phyloP scores from a whole-genome alignment of 139 green algal species.

The Coelastrella sp. region DNA sequence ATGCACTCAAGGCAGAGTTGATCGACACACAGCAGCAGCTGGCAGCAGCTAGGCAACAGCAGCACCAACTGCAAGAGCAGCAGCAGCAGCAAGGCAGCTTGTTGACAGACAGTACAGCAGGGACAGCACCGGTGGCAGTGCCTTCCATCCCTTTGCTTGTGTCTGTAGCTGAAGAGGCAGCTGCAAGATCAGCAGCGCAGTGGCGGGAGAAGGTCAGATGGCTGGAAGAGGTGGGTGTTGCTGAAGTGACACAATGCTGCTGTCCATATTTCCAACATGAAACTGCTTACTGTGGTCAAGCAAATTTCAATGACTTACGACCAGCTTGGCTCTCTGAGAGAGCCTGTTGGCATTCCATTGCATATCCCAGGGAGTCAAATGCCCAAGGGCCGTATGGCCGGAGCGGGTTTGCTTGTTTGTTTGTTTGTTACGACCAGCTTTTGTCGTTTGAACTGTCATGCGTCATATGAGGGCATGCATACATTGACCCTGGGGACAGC shows the following conservation, averaged over 20 bases:
- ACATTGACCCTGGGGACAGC: too few relatives aligned
- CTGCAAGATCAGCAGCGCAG: not conserved
- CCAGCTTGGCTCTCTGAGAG: too few relatives aligned
- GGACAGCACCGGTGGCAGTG: not conserved
- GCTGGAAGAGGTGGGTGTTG: constrained; percentile 11
- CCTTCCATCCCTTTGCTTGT: not conserved
- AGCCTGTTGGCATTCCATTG: too few relatives aligned
- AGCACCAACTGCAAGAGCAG: constrained; percentile 4
- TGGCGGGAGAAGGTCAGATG: not conserved
- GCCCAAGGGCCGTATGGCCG: too few relatives aligned
- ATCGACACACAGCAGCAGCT: not conserved
- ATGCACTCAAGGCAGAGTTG: not conserved
- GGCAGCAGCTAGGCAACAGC: not conserved
- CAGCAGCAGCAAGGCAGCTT: not conserved
- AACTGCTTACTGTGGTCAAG: not conserved
- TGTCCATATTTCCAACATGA: not conserved
- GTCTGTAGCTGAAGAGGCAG: constrained; percentile 16
- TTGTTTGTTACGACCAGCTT: too few relatives aligned
- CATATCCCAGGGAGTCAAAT: too few relatives aligned
- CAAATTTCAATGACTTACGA: not conserved
- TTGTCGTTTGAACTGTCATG: not conserved
- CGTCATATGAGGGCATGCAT: too few relatives aligned
- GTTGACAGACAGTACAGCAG: not conserved
- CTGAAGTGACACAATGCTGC: not conserved
- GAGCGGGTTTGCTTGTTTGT: too few relatives aligned